Conservation (phyloP, 2,329 filamentous ascomycete genomes). For the Xylaria digitata region DNA sequence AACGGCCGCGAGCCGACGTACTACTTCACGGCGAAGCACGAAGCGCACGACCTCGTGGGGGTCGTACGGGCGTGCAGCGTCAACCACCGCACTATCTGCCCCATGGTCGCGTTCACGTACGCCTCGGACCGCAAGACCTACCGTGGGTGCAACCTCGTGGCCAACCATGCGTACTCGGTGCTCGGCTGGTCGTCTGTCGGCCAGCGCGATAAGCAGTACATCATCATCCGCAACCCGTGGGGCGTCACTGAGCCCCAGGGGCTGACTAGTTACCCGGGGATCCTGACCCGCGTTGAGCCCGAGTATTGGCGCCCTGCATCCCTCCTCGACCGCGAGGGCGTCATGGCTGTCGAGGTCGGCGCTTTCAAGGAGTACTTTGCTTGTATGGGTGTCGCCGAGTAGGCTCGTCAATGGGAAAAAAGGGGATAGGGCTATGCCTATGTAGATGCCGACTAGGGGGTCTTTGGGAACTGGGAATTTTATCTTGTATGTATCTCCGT, state of each 20-base stretch:
- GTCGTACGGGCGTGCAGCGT: conserved; percentile 55
- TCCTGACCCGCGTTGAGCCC: conserved; percentile 54
- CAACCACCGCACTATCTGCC: conserved; percentile 58
- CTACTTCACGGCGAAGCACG: conserved; percentile 51
- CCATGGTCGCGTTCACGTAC: conserved; percentile 57
- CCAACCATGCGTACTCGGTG: conserved; percentile 59
- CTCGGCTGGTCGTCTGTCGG: conserved; percentile 53
- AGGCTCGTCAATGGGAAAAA: background rate
- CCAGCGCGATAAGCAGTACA: conserved; percentile 54
- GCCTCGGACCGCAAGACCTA: conserved; percentile 52
- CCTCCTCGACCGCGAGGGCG: conserved; percentile 53
- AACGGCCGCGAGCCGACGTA: conserved; percentile 54
- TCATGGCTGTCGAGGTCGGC: conserved; percentile 53
- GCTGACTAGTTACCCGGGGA: conserved; percentile 54
- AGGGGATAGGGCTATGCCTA: background rate
- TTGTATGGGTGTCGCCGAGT: conserved; percentile 49
- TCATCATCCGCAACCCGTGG: conserved; percentile 59
- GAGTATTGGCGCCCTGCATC: conserved; percentile 53
- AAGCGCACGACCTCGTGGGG: conserved; percentile 51
- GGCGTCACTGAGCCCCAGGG: conserved; percentile 57
- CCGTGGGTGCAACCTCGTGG: conserved; percentile 57
- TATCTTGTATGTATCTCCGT: too few species aligned
- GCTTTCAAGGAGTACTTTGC: conserved; percentile 54
- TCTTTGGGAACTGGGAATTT: too few species aligned
- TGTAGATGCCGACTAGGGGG: background rate